Conservation (phyloP, 106 monocot species). For the Acanthochlamys bracteata region DNA sequence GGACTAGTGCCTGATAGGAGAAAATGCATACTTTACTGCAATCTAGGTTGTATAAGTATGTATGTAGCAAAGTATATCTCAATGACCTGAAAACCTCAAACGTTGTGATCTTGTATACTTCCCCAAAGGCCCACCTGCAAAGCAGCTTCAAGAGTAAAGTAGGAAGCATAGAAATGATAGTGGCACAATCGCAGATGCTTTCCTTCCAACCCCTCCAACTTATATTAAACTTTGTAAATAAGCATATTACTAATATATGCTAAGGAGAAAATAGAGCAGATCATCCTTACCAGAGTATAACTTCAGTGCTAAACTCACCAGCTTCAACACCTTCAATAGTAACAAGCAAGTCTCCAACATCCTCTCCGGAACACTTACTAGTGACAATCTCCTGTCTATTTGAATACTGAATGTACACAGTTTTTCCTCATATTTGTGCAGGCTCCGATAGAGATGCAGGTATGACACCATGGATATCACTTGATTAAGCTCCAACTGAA, state of each 20-base stretch:
- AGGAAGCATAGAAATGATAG: too few species aligned
- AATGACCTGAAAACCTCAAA: conserved; percentile 77
- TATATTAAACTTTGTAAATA: too few species aligned
- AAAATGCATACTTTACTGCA: too few species aligned
- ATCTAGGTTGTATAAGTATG: too few species aligned
- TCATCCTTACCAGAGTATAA: conserved; percentile 4
- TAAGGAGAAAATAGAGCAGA: background rate
- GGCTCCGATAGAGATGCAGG: conserved; percentile 12
- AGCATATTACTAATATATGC: background rate
- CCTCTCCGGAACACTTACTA: conserved; percentile 10
- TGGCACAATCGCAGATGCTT: too few species aligned
- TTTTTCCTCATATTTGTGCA: conserved; percentile 11
- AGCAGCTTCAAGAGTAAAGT: too few species aligned
- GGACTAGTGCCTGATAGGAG: conserved; percentile 57
- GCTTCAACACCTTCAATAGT: conserved; percentile 15
- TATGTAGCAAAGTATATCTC: background rate
- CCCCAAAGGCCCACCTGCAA: conserved; percentile 75
- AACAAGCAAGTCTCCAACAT: conserved; percentile 8
- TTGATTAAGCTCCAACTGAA: conserved; percentile 1
- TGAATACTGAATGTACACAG: conserved; percentile 11
- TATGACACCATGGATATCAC: conserved; percentile 14
- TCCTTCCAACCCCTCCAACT: too few species aligned
- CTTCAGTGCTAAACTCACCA: conserved; percentile 11
- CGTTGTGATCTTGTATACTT: conserved; percentile 71
- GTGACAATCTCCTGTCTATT: conserved; percentile 13